A percentile compares a stretch with the other conserved stretches of the same genome.
Conservation (phyloP, 345 rosid genomes). For the Durio zibethinus region DNA sequence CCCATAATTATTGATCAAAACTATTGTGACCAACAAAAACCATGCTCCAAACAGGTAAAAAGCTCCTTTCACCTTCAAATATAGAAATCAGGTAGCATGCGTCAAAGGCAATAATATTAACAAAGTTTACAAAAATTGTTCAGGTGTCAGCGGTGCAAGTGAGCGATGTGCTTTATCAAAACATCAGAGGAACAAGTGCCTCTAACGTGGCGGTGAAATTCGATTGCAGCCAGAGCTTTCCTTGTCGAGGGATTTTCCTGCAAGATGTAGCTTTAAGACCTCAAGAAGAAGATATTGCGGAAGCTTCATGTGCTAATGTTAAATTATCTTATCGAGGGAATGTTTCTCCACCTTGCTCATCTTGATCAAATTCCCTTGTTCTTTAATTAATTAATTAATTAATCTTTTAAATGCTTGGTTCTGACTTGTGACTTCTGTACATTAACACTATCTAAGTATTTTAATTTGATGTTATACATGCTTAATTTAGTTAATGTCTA, state of each 20-base stretch:
- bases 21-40: slow-evolving; percentile 57
- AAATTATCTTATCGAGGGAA: slow-evolving; percentile 26
- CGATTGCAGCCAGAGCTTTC: slow-evolving; percentile 54
- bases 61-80: neutral
- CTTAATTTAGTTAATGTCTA: too few species aligned
- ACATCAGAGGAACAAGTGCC: slow-evolving; percentile 61
- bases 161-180: slow-evolving; percentile 60
- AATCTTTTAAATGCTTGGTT: too few species aligned
- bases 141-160: slow-evolving; percentile 76
- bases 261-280: slow-evolving; percentile 42
- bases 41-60: slow-evolving; percentile 65
- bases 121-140: too few species aligned
- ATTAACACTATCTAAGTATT: too few species aligned
- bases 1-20: slow-evolving; percentile 82
- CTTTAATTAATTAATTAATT: too few species aligned
- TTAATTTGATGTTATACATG: too few species aligned
- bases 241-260: slow-evolving; percentile 55
- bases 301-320: slow-evolving; percentile 65
- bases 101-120: too few species aligned
- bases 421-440: too few species aligned
- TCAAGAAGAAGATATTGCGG: slow-evolving; percentile 21
- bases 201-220: slow-evolving; percentile 55
- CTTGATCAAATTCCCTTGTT: neutral
- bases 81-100: too few species aligned
- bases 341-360: slow-evolving; percentile 51